These are phyloP conservation scores for Aspergillus awamori DNA, from an alignment of 2,329 filamentous ascomycete species.

Conservation along the genomic window DNA sequence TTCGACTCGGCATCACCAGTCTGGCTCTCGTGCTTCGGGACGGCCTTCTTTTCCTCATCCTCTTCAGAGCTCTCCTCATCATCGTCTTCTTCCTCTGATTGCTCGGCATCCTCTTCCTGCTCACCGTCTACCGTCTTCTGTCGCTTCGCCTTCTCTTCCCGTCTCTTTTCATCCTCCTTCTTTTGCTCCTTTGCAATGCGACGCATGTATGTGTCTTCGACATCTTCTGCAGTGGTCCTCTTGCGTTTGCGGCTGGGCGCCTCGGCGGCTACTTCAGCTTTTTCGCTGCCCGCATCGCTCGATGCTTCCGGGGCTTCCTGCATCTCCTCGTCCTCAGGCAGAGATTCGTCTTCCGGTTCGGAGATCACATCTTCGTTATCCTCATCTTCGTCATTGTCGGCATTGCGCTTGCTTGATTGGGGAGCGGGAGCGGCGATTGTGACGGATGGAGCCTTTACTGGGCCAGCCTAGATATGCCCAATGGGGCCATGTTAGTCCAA, in stretches of 20 bases:
- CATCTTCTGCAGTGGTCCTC: slow-evolving; percentile 52
- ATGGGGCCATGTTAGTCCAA: slow-evolving; percentile 15
- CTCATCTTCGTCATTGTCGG: slow-evolving; percentile 27
- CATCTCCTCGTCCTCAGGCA: slow-evolving; percentile 42
- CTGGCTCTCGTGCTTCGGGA: slow-evolving; percentile 46
- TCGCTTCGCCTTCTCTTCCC: slow-evolving; percentile 38
- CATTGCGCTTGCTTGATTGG: slow-evolving; percentile 22
- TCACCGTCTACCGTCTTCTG: slow-evolving; percentile 55
- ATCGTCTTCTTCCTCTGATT: slow-evolving; percentile 32
- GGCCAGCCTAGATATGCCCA: slow-evolving; percentile 37
- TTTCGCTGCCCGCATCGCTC: slow-evolving; percentile 55
- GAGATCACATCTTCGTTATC: slow-evolving; percentile 34
- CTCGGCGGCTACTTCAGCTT: slow-evolving; percentile 22
- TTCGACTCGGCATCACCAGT: slow-evolving; percentile 39
- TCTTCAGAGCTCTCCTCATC: slow-evolving; percentile 38
- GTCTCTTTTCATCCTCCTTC: slow-evolving; percentile 28
- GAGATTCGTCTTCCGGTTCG: slow-evolving; percentile 32
- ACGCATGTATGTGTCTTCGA: slow-evolving; percentile 50
- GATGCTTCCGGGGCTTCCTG: slow-evolving; percentile 49
- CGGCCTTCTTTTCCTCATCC: slow-evolving; percentile 31
- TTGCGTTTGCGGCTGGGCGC: slow-evolving; percentile 54
- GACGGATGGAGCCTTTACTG: slow-evolving; percentile 41
- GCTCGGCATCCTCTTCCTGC: slow-evolving; percentile 47
- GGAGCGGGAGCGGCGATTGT: slow-evolving; percentile 15
- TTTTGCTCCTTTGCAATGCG: slow-evolving; percentile 48